Evolutionary conservation across 345 rosid genomes (phyloP), one percentile per base, ranked within the genome.

Genomic region (Euclidium syriacum): DNA sequence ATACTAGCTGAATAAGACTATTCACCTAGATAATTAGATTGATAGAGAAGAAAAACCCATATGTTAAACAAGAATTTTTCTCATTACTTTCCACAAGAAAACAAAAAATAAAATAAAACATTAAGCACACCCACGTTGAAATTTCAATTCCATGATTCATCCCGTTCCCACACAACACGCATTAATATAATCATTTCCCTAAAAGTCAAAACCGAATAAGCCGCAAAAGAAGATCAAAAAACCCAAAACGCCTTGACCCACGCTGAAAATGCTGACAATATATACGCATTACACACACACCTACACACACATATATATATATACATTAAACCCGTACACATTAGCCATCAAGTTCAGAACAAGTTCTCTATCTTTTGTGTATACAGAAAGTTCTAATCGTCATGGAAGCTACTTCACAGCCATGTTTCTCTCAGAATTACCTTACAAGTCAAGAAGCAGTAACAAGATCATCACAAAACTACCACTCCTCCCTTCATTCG

Each of bases 401-500:
- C 42, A 70, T 71, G 75, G 75, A 64, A 71, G 70, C 70, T 52
- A 70, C 74, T 42, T 62, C 68, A 15, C 70, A 53, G 20, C 68
- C 64, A 27, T n/a, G 35, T 35, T 12, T 26, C 26, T 67, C 65
- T 48, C 65, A 55, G 38, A 44, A n/a, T 17, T 43, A 62, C 36
- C 54, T 46, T 22, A 33, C 0, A 6, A 11, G 16, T 41, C 55
- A 61, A 61, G 20, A 61, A 46, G 9, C 44, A 5, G 10, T 18
- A 20, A n/a, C 55, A 61, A 61, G 60, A 38, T 7, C 48, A 52
- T 25, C 71, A 18, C 60, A 70, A n/a, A 23, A 74, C 3, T 78
- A 62, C 62, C 58, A 54, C 12, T 32, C 79, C 2, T 71, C 78
- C 0, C 87, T 91, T 18, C 91, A 83, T 71, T 65, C 89, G 0